Percentiles rank a stretch among this genome's conserved stretches.
These are phyloP conservation scores for Paralagenidium karlingii DNA, from an alignment of 352 stramenopile species.

Conservation along the genomic window DNA sequence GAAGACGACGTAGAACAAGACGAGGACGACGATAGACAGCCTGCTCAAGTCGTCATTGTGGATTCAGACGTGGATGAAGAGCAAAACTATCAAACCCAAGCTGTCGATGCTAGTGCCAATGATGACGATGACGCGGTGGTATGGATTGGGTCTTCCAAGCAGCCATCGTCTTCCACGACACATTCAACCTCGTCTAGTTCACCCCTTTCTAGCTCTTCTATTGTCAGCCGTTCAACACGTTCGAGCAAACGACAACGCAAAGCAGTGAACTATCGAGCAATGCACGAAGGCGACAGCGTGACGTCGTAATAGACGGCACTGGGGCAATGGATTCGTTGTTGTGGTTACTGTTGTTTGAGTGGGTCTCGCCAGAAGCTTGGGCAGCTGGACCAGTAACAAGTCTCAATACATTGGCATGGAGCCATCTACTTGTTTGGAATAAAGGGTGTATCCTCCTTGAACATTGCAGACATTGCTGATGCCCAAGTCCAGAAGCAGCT, in stretches of 20 bases:
- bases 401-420: too few relatives aligned
- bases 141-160: too few relatives aligned
- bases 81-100: conserved; percentile 3
- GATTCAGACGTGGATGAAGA: conserved; percentile 18
- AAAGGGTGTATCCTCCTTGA: conserved; percentile 58
- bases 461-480: conserved; percentile 38
- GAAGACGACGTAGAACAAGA: conserved; percentile 29
- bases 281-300: conserved; percentile 55
- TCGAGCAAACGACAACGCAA: conserved; percentile 14
- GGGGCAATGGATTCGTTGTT: too few relatives aligned
- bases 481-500: conserved; percentile 35
- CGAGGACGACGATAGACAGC: conserved; percentile 19
- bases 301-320: too few relatives aligned
- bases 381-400: too few relatives aligned
- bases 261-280: conserved; percentile 37
- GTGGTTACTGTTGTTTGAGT: too few relatives aligned
- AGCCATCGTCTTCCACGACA: too few relatives aligned
- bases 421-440: too few relatives aligned
- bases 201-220: background rate
- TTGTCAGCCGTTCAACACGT: background rate
- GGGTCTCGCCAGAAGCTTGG: too few relatives aligned
- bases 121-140: conserved; percentile 6
- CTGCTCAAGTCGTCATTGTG: too few relatives aligned
- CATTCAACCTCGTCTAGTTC: too few relatives aligned
- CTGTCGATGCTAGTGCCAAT: conserved; percentile 9